Base-by-base conservation (phyloP, 805 yeast genomes). In the Ascoidea asiatica region DNA sequence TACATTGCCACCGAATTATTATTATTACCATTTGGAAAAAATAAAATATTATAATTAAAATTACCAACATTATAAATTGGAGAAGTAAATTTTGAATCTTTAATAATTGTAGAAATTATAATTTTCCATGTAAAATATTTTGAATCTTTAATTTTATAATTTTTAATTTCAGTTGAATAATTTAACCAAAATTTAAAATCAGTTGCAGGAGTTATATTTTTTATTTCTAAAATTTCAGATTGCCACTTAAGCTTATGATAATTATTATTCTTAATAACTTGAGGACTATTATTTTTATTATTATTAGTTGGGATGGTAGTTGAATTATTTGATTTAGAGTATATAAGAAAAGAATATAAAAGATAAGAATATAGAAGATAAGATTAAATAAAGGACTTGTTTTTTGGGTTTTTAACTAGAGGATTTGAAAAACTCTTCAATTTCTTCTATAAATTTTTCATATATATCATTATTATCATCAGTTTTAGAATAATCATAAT, bases 11-110 rank as follows among this genome's bases (percentile, higher is more conserved):
- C 60, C 45, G 69, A 65, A 48, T 69, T 69, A 43, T 73, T 67
- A 41, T 73, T 68, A 53, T 80, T 82, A 1, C 94, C 92, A 42
- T 72, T 72, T 0, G 95, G 95, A 57, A 88, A 85, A 35, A 90
- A 58, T 38, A 90, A 64, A 2, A 88, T 57, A 52, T 78, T 77
- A 79, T 86, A 84, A 37, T 74, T 74, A 53, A 60, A 76, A 1
- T 72, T 79, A 1, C 87, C 90, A 49, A 79, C 70, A 42, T 59
- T 62, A 50, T 77, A 79, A 18, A 59, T 56, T 0, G 76, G 68
- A 45, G 78, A 65, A 19, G 48, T 50, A 5, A 46, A 58, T 36
- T 58, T 61, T 15, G 57, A 49, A 4, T 54, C 60, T 2, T 52
- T 46, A 0, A 66, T 47, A 0, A 46, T 39, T 37, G 44, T 50